These are phyloP conservation scores for Diutina scorzettiae DNA, from an alignment of 1,139 yeast species.

Conservation along the genomic window DNA sequence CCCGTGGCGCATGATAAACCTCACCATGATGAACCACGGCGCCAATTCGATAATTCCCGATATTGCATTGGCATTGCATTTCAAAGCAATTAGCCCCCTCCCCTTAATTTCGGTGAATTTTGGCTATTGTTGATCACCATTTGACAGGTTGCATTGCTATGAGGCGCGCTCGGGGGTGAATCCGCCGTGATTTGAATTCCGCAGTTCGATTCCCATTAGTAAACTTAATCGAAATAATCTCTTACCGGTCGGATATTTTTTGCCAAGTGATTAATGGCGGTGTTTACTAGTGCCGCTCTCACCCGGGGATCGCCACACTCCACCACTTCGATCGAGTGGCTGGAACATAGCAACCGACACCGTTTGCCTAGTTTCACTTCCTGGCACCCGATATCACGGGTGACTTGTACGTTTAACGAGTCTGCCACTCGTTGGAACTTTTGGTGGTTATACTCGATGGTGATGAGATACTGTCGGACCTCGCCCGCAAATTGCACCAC, in stretches of 20 bases:
- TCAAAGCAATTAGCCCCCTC: too few species aligned
- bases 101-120: too few species aligned
- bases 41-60: too few species aligned
- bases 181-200: too few species aligned
- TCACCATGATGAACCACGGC: too few species aligned
- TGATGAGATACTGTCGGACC: neutral
- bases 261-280: neutral
- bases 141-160: too few species aligned
- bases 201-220: too few species aligned
- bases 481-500: neutral
- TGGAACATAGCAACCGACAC: neutral
- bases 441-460: neutral
- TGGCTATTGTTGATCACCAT: too few species aligned
- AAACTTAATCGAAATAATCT: too few species aligned
- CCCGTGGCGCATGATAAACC: too few species aligned
- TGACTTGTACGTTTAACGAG: neutral
- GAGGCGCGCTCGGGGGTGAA: too few species aligned
- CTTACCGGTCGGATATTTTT: neutral
- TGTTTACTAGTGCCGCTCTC: neutral
- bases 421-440: neutral
- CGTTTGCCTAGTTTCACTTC: neutral
- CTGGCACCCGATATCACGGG: neutral
- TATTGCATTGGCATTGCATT: too few species aligned
- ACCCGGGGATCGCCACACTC: neutral
- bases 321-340: neutral